phyloP scores from a whole-genome alignment of 345 rosid genomes.

The Balakata baccata region DNA sequence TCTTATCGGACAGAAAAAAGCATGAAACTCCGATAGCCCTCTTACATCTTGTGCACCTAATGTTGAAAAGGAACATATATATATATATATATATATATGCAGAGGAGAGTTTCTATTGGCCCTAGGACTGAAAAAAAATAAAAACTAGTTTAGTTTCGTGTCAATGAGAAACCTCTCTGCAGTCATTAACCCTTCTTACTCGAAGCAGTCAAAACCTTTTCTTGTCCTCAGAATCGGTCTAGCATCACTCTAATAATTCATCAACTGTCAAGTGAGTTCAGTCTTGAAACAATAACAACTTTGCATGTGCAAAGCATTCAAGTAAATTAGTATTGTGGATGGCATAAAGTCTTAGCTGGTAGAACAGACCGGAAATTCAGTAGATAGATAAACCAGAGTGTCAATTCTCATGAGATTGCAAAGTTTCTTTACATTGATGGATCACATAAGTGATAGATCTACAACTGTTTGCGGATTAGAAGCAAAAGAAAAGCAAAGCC shows the following conservation, averaged over 20 bases:
- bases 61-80: background rate
- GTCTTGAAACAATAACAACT: background rate
- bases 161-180: background rate
- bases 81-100: background rate
- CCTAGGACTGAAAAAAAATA: background rate
- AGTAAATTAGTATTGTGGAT: background rate
- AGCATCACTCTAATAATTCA: background rate
- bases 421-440: background rate
- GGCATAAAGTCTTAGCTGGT: background rate
- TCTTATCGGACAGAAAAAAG: constrained; percentile 9
- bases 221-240: background rate
- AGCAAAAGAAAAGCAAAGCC: background rate
- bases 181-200: background rate
- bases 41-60: background rate
- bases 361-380: background rate
- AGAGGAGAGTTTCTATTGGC: background rate
- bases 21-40: background rate
- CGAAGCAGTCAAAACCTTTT: background rate
- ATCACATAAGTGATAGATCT: background rate
- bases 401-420: background rate
- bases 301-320: background rate
- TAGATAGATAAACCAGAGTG: background rate
- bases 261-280: background rate
- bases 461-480: background rate
- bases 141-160: background rate